Evolutionary conservation across 2,329 filamentous ascomycete genomes (phyloP).

Genomic region (Epichloe gansuensis): DNA sequence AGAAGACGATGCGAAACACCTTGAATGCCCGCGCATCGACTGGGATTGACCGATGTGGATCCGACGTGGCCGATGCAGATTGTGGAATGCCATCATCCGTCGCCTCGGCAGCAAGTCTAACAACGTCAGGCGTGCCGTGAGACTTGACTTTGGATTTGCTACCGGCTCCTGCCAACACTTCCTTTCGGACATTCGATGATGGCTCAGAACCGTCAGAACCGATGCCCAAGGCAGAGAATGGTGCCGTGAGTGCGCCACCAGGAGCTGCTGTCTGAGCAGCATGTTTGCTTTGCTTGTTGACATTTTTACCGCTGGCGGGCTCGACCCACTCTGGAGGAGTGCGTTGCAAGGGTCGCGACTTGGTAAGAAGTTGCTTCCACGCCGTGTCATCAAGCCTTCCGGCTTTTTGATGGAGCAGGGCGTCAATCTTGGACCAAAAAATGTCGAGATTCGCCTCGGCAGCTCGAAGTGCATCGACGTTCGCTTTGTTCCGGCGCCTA

Average conservation of each 20-base stretch:
- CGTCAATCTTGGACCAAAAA: conserved; percentile 6
- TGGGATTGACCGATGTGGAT: conserved; percentile 3
- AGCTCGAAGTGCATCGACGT: conserved; percentile 26
- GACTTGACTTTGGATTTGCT: conserved; percentile 13
- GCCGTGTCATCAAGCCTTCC: conserved; percentile 1
- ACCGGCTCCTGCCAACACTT: background rate
- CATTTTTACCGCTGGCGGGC: conserved; percentile 10
- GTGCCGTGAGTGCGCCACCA: conserved; percentile 7
- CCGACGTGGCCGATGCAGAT: background rate
- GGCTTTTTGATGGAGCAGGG: background rate
- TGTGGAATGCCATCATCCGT: background rate
- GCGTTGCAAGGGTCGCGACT: conserved; percentile 27
- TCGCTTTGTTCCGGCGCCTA: conserved; percentile 33
- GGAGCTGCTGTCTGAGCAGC: background rate
- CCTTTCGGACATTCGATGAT: background rate
- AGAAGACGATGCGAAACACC: conserved; percentile 29
- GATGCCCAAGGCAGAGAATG: conserved; percentile 15
- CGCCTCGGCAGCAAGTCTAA: background rate
- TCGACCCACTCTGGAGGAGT: conserved; percentile 35
- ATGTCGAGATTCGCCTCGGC: conserved; percentile 25
- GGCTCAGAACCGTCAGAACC: background rate
- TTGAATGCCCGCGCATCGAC: conserved; percentile 22
- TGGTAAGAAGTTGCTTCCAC: conserved; percentile 16
- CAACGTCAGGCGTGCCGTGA: background rate
- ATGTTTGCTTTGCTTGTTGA: background rate